phyloP scores from a whole-genome alignment of 2,329 filamentous ascomycete genomes.

The Aspergillus aculeatus region DNA sequence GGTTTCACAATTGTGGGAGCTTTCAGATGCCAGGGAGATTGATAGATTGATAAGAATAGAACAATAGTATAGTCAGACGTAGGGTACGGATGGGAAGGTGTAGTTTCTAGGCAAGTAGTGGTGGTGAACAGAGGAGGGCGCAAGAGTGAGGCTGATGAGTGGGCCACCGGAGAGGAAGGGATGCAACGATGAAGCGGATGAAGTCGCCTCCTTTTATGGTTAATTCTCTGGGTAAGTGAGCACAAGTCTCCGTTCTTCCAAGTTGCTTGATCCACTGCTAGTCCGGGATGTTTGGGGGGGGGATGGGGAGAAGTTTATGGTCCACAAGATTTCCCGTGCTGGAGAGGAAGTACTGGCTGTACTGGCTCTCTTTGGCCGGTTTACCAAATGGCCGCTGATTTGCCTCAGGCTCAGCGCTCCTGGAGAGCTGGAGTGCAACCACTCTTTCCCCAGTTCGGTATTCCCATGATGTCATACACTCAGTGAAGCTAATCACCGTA shows the following conservation, averaged over 20 bases:
- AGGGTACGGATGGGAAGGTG: neutral
- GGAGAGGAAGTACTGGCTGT: no score
- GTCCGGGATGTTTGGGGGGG: neutral
- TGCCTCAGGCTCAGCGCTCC: neutral
- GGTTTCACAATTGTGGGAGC: neutral
- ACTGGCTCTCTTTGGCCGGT: no score
- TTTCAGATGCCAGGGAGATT: neutral
- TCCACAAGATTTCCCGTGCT: neutral
- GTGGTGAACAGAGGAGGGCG: neutral
- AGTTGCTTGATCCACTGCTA: neutral
- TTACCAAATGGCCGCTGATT: neutral
- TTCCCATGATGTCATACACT: neutral
- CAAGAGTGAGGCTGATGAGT: slow-evolving; percentile 6
- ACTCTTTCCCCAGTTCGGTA: neutral
- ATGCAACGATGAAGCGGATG: neutral
- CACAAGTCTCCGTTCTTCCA: neutral
- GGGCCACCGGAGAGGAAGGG: neutral
- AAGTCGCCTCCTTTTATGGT: neutral
- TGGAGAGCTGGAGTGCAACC: neutral
- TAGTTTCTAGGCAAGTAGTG: no score
- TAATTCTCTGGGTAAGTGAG: neutral
- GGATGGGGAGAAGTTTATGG: neutral
- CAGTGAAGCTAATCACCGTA: neutral
- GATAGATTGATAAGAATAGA: neutral
- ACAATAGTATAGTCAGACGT: neutral